Conservation (phyloP, 148 eudicot genomes). For the Silene latifolia region DNA sequence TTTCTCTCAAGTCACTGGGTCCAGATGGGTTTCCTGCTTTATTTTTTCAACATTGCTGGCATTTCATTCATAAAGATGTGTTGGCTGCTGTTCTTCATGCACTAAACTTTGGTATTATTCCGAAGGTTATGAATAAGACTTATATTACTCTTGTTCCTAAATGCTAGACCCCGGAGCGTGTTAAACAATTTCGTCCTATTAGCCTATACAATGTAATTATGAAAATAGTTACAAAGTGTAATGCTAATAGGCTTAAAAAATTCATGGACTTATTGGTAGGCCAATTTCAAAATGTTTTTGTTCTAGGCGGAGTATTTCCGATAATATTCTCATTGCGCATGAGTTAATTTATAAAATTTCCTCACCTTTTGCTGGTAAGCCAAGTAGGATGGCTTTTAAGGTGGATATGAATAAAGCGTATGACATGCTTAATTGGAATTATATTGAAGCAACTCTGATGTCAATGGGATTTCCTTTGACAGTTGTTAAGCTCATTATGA, state of each 20-base stretch:
- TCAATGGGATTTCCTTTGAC: not conserved
- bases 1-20: not conserved
- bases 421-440: not conserved
- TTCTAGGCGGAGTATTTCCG: too few species aligned
- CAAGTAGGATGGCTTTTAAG: not conserved
- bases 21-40: not conserved
- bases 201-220: too few species aligned
- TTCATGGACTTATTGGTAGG: not conserved
- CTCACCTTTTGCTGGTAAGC: too few species aligned
- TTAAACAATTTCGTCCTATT: not conserved
- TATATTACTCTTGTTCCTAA: not conserved
- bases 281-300: too few species aligned
- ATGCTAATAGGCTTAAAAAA: not conserved
- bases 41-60: not conserved
- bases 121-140: not conserved
- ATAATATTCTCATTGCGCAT: too few species aligned
- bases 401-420: not conserved
- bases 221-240: not conserved
- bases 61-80: not conserved
- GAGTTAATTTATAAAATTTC: too few species aligned
- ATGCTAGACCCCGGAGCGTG: not conserved
- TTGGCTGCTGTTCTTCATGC: not conserved
- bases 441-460: not conserved
- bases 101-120: not conserved
- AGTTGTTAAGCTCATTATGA: not conserved